These are phyloP conservation scores for Parathielavia hyrcaniae DNA, from an alignment of 495 filamentous ascomycete genomes.

Conservation along the genomic window DNA sequence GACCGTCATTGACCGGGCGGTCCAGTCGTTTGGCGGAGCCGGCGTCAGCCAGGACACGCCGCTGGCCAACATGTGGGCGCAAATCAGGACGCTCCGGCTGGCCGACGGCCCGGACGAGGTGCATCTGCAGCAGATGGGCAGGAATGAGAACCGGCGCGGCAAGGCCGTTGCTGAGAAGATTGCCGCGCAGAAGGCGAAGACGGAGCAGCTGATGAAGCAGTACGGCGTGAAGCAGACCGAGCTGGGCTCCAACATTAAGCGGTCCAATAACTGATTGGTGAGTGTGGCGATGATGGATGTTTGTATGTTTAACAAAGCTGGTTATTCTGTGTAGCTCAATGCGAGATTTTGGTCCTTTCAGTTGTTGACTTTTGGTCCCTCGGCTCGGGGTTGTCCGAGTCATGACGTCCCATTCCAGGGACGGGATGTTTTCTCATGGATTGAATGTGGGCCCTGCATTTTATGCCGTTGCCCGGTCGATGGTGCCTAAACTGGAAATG, in stretches of 20 bases:
- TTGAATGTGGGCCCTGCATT: slow-evolving; percentile 12
- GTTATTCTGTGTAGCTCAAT: background rate
- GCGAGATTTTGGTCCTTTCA: background rate
- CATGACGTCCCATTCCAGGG: slow-evolving; percentile 10
- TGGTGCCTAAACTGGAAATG: slow-evolving; percentile 24
- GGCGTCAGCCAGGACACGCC: slow-evolving; percentile 90
- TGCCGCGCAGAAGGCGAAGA: slow-evolving; percentile 56
- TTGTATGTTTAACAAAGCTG: background rate
- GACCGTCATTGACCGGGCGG: slow-evolving; percentile 76
- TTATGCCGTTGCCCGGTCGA: slow-evolving; percentile 27
- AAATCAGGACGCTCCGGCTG: slow-evolving; percentile 72
- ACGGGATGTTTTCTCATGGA: background rate
- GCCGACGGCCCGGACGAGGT: slow-evolving; percentile 94
- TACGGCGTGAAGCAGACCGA: slow-evolving; percentile 48
- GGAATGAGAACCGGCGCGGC: slow-evolving; percentile 69
- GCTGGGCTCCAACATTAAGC: slow-evolving; percentile 47
- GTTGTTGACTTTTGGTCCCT: slow-evolving; percentile 5
- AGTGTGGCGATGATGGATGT: background rate
- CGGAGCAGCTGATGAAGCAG: slow-evolving; percentile 59
- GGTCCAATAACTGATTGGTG: background rate
- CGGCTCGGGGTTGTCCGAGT: background rate
- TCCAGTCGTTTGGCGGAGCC: slow-evolving; percentile 79
- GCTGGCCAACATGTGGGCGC: slow-evolving; percentile 79
- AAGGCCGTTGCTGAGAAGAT: slow-evolving; percentile 58
- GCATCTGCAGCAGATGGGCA: slow-evolving; percentile 83